A percentile compares a stretch with the other conserved stretches of the same genome.
Evolutionary conservation across 148 eudicot species (phyloP).

Genomic region (Arctostaphylos glauca): DNA sequence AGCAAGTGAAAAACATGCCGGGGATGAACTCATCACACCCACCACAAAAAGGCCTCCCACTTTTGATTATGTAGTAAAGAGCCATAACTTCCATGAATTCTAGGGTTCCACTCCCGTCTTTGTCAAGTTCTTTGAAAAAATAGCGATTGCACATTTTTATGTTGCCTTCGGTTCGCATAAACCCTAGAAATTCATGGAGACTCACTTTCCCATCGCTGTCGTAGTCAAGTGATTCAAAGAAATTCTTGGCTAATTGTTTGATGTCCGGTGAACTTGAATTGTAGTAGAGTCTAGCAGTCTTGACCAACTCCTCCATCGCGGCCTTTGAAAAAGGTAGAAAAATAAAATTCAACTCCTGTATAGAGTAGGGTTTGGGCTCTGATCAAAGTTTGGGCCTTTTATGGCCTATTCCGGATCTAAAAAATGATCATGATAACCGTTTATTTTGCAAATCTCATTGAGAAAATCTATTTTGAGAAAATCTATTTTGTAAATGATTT

Average conservation of each 20-base stretch:
- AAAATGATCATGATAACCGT: too few species aligned
- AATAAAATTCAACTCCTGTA: too few species aligned
- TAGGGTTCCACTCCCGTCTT: not conserved
- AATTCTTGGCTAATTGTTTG: not conserved
- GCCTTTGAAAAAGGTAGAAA: not conserved
- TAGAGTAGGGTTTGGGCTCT: too few species aligned
- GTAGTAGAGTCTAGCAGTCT: not conserved
- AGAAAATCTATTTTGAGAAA: too few species aligned
- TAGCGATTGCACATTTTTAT: not conserved
- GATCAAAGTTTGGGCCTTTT: not conserved
- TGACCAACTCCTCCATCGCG: not conserved
- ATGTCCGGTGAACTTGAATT: not conserved
- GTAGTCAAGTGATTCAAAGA: not conserved
- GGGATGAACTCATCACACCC: not conserved
- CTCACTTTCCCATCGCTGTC: not conserved
- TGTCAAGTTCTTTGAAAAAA: not conserved
- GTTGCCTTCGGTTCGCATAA: not conserved
- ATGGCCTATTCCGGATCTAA: too few species aligned
- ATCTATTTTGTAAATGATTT: too few species aligned
- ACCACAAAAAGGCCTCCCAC: constrained; percentile 2
- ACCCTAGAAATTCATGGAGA: not conserved
- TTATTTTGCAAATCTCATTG: too few species aligned
- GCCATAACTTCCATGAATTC: constrained; percentile 3
- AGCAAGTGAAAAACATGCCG: not conserved
- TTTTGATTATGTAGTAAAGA: constrained; percentile 3